A percentile compares a stretch with the other conserved stretches of the same genome.
These are phyloP conservation scores for Allantophomopsis lycopodina DNA, from an alignment of 2,329 filamentous ascomycete genomes.

Conservation along the genomic window DNA sequence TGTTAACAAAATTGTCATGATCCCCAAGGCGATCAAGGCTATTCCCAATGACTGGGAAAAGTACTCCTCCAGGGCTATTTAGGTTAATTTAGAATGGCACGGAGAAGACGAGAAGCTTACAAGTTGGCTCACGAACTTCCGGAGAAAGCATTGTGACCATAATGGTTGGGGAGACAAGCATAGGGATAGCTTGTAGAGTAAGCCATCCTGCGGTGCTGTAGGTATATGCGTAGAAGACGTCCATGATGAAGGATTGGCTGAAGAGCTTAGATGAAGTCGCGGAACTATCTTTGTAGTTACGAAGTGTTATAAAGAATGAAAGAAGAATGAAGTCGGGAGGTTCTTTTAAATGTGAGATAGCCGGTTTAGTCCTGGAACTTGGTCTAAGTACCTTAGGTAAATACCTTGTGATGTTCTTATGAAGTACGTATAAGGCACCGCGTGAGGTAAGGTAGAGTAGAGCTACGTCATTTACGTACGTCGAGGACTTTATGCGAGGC, in stretches of 20 bases:
- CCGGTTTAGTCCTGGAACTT: too few relatives aligned
- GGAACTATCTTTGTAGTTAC: too few relatives aligned
- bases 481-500: too few relatives aligned
- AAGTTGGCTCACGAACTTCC: conserved; percentile 37
- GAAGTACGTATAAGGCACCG: too few relatives aligned
- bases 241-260: background rate
- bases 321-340: too few relatives aligned
- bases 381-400: too few relatives aligned
- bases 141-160: conserved; percentile 44
- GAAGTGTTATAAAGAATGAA: too few relatives aligned
- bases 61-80: conserved; percentile 45
- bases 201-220: conserved; percentile 34
- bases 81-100: conserved; percentile 1
- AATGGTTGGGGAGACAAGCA: conserved; percentile 45
- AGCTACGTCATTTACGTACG: too few relatives aligned
- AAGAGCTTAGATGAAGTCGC: background rate
- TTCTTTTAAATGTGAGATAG: too few relatives aligned
- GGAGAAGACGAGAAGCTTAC: conserved; percentile 22
- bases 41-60: conserved; percentile 47
- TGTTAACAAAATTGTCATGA: conserved; percentile 45
- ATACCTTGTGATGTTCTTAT: too few relatives aligned
- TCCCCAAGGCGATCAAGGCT: conserved; percentile 38
- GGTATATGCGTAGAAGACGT: conserved; percentile 36
- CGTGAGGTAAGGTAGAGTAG: too few relatives aligned
- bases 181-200: conserved; percentile 29